phyloP scores from a whole-genome alignment of 2,329 filamentous ascomycete species.

The Fusarium temperatum region DNA sequence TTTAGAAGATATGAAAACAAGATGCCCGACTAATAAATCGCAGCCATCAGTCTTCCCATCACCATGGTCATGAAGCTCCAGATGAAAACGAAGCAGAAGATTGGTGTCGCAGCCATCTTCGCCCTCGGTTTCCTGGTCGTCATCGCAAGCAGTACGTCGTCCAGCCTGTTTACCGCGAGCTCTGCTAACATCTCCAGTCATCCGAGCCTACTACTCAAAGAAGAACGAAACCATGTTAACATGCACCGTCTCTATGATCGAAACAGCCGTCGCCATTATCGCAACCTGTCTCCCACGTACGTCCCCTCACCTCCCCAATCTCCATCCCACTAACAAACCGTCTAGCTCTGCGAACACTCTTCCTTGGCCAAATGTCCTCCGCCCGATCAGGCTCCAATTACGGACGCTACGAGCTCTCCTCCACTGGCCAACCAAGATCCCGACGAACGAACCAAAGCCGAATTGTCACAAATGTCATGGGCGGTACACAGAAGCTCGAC shows the following conservation, averaged over 20 bases:
- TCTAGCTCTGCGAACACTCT: conserved; percentile 30
- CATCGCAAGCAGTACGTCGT: conserved; percentile 42
- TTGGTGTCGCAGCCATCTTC: conserved; percentile 46
- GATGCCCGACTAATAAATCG: neutral
- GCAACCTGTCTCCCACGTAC: conserved; percentile 49
- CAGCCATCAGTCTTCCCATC: conserved; percentile 47
- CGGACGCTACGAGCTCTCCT: conserved; percentile 36
- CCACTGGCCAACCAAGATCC: conserved; percentile 17
- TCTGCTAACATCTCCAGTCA: conserved; percentile 30
- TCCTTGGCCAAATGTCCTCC: conserved; percentile 33
- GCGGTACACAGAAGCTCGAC: conserved; percentile 25
- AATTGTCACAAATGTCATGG: conserved; percentile 35
- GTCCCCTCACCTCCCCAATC: neutral
- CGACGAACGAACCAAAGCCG: conserved; percentile 35
- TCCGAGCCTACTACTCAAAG: conserved; percentile 48
- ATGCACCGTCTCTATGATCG: conserved; percentile 51
- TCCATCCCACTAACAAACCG: neutral
- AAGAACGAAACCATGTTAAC: conserved; percentile 49
- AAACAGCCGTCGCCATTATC: conserved; percentile 52
- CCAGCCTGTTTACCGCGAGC: rapidly evolving
- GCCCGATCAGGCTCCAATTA: conserved; percentile 34
- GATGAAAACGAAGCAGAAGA: conserved; percentile 46
- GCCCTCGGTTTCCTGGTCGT: conserved; percentile 46
- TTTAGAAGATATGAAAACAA: neutral
- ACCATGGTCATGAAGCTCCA: conserved; percentile 48